Evolutionary conservation across 345 rosid species (phyloP), one percentile per base, ranked within the genome.

Genomic region (Eucalyptus pauciflora): DNA sequence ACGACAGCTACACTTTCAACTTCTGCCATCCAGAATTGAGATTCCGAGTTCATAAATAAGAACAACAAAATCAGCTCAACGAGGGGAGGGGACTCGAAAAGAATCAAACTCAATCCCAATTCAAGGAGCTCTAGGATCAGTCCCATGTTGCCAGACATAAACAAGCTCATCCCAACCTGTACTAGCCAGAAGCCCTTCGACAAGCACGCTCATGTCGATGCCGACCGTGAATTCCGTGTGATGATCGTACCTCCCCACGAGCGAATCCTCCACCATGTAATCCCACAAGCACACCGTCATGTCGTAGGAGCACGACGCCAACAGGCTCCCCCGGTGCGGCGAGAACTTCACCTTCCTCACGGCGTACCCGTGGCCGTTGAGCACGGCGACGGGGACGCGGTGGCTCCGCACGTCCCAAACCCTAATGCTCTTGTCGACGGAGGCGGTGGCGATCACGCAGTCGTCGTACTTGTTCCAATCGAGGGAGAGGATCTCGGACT

Each of bases 391-490:
- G 4, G 99, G 99, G 7, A 88, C 94, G 41, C 99, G 92, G 86
- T 92, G 95, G 50, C 90, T 98, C 94, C 99, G 88, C 17, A 97
- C 98, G 86, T 97, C 99, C 97, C 99, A 98, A 1, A 98, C 93
- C 92, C 92, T 94, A 33, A 97, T 92, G 86, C 94, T 93, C 89
- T 96, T 96, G 86, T 98, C 99, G 33, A 97, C 97, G 4, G 99
- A 96, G 4, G 94, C 93, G 29, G 96, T 97, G 6, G 99, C 99
- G 52, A 97, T 67, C 22, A 93, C 81, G 50, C 99, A 98, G 46
- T 97, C 99, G 51, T 97, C 99, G 86, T 98, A 97, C 90, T 98
- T 98, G 89, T 97, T 97, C 99, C 99, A 98, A 83, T 98, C 99
- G 88, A 96, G 95, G 3, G 97, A 91, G 71, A 98, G 86, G 33